Percentiles rank a stretch among this genome's conserved stretches.
These are phyloP conservation scores for Miscanthus lutarioriparius DNA, from an alignment of 176 grass and related monocot genomes.

Conservation along the genomic window DNA sequence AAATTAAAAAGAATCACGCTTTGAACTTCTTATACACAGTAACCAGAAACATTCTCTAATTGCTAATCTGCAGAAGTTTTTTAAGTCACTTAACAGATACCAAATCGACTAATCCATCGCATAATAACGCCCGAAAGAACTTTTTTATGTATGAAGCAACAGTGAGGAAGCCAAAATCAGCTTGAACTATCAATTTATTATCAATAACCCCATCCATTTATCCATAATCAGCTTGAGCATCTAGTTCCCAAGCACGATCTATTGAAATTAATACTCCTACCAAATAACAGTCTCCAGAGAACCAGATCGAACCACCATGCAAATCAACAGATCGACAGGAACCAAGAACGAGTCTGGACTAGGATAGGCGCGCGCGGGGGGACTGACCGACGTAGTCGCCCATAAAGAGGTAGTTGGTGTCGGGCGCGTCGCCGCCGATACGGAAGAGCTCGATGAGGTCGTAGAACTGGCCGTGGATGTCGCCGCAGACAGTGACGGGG, in stretches of 20 bases:
- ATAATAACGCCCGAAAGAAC: background rate
- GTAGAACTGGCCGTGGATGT: slow-evolving; percentile 80
- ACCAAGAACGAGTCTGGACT: background rate
- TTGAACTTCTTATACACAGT: background rate
- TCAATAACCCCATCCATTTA: background rate
- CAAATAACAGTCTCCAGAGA: background rate
- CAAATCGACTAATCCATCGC: background rate
- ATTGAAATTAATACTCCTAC: background rate
- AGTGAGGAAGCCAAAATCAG: background rate
- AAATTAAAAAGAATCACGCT: background rate
- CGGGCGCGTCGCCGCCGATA: slow-evolving; percentile 54
- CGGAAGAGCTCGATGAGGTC: slow-evolving; percentile 80
- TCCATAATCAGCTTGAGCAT: background rate
- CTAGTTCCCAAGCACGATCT: slow-evolving; percentile 2
- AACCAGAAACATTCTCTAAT: background rate
- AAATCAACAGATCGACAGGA: slow-evolving; percentile 15
- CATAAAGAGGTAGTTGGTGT: slow-evolving; percentile 77
- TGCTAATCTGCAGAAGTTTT: background rate
- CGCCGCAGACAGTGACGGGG: slow-evolving; percentile 72
- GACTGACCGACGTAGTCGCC: slow-evolving; percentile 55
- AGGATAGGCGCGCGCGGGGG: background rate
- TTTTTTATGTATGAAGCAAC: background rate
- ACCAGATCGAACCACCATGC: slow-evolving; percentile 29
- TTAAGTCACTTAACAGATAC: background rate
- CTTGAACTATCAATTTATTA: background rate